Evolutionary conservation across 345 rosid species (phyloP).

Genomic region (Luvunga scandens): DNA sequence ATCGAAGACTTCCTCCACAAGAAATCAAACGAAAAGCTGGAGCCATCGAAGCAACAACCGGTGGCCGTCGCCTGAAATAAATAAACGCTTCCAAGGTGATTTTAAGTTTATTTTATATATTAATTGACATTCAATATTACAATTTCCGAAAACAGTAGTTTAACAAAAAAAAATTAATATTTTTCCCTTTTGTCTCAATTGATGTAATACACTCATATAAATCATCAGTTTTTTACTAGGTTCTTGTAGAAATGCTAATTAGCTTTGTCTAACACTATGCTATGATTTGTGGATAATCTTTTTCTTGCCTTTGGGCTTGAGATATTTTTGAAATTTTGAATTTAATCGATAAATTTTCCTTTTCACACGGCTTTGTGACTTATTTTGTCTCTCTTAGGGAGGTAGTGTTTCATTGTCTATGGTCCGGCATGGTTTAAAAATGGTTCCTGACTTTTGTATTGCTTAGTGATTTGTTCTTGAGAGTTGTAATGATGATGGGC

Average conservation of each 20-base stretch:
- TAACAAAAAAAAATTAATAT: too few species aligned
- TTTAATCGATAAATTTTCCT: background rate
- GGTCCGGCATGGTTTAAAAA: background rate
- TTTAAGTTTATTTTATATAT: background rate
- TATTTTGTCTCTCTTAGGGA: background rate
- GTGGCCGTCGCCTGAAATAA: slow-evolving; percentile 51
- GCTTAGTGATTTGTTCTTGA: background rate
- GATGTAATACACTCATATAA: background rate
- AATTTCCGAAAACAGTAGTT: background rate
- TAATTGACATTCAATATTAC: background rate
- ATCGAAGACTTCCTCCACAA: slow-evolving; percentile 62
- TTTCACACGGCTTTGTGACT: background rate
- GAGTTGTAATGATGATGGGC: background rate
- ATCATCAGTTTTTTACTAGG: background rate
- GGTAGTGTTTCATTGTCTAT: background rate
- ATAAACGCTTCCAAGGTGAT: background rate
- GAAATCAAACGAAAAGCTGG: slow-evolving; percentile 33
- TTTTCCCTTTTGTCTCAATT: background rate
- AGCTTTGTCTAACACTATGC: background rate
- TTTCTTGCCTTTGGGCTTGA: background rate
- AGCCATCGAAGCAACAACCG: slow-evolving; percentile 42
- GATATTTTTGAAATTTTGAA: background rate
- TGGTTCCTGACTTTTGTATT: background rate
- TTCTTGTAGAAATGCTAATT: background rate
- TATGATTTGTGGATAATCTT: background rate